Evolutionary conservation across 192 early-diverging fungal species (phyloP), one percentile per base, ranked within the genome.

Genomic region (Lobosporangium transversale): DNA sequence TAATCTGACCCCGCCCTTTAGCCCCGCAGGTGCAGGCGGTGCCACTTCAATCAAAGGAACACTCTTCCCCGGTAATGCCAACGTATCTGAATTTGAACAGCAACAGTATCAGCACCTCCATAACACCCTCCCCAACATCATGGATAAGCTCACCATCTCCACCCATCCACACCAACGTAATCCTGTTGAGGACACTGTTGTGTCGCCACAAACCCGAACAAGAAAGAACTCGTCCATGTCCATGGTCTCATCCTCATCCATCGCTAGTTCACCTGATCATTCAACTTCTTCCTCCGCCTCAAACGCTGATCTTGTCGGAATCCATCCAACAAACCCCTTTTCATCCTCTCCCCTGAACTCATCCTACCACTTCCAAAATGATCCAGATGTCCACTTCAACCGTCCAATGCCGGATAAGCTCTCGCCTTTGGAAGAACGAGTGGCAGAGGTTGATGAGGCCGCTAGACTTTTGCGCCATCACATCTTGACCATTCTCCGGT

Each of bases 401-500:
- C 73, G 73, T 14, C 40, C 71, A 15, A 29, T 75, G 17, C 71
- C 71, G 2, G 71, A 75, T 36, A 75, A 66, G 35, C 71, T 75
- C 21, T 75, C 71, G 8, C 71, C 71, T 0, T 44, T 66, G 71
- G 71, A 75, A 36, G 63, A 75, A 57, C 71, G 71, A 30, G 71
- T 66, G 15, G 71, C 71, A 0, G 71, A 75, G 53, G 71, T 75
- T 7, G 71, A 75, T 44, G 71, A 75, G 45, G 62, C 71, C 26
- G 71, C 71, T 7, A 58, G 71, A 30, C 51, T 75, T 2, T 55
- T 85, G 37, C 83, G 79, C 18, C 79, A 83, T 30, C 80, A 81
- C 53, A 59, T 82, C 32, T 43, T 86, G 44, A 84, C 83, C 18
- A 83, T 84, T 20, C 53, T 86, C 15, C 68, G 85, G 21, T 63